These are phyloP conservation scores for Exophiala phaeomuriformis DNA, from an alignment of 2,329 filamentous ascomycete species.

Conservation along the genomic window DNA sequence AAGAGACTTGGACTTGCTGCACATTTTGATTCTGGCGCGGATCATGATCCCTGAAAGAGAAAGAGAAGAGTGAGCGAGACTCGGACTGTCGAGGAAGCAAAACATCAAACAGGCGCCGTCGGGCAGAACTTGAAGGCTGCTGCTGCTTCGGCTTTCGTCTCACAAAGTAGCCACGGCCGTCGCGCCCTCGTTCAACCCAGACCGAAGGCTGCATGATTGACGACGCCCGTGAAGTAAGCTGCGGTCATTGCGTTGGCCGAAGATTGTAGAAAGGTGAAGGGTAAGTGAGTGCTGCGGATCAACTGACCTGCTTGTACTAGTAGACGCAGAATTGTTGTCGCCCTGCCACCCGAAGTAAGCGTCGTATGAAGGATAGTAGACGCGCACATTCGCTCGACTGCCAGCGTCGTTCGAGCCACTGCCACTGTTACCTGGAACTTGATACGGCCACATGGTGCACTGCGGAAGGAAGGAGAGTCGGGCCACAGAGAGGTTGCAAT, in stretches of 20 bases:
- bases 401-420: too few relatives aligned
- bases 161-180: conserved; percentile 23
- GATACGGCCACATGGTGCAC: too few relatives aligned
- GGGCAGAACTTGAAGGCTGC: neutral
- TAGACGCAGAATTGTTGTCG: neutral
- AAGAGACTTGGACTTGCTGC: neutral
- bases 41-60: conserved; percentile 11
- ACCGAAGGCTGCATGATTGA: neutral
- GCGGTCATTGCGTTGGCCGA: neutral
- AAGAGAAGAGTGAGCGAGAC: conserved; percentile 19
- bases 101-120: conserved; percentile 3
- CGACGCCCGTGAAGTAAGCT: neutral
- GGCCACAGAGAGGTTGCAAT: too few relatives aligned
- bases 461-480: neutral
- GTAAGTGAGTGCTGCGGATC: neutral
- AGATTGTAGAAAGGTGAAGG: neutral
- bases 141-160: conserved; percentile 14
- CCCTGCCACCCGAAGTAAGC: conserved; percentile 16
- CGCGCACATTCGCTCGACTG: conserved; percentile 7
- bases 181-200: conserved; percentile 22
- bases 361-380: conserved; percentile 20
- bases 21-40: conserved; percentile 12
- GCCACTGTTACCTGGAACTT: too few relatives aligned
- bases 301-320: conserved; percentile 15
- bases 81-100: conserved; percentile 9